These are phyloP conservation scores for Myriangium duriaei DNA, from an alignment of 2,329 filamentous ascomycete genomes.

Conservation along the genomic window DNA sequence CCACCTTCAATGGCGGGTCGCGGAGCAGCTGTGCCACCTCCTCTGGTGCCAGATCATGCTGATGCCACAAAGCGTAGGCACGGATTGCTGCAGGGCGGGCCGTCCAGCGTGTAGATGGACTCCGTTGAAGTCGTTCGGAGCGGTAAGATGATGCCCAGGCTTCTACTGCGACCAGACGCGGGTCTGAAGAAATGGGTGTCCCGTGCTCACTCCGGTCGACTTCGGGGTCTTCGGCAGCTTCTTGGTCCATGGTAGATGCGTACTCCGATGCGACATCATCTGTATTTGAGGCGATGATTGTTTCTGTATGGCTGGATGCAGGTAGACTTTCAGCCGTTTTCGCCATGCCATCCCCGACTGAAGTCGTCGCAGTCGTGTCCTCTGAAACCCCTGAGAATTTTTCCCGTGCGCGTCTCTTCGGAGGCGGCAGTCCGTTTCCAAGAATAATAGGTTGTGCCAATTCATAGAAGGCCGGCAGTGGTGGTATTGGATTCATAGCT, in stretches of 20 bases:
- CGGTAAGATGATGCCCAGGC: conserved; percentile 13
- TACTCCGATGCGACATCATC: conserved; percentile 11
- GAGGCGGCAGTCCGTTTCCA: conserved; percentile 29
- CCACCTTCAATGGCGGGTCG: conserved; percentile 44
- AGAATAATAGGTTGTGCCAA: conserved; percentile 50
- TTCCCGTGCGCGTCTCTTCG: not conserved
- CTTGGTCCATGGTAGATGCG: conserved; percentile 9
- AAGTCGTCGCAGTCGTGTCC: not conserved
- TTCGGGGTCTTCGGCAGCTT: conserved; percentile 16
- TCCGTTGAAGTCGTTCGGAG: not conserved
- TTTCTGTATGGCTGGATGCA: no score
- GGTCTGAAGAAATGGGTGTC: not conserved
- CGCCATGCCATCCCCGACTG: not conserved
- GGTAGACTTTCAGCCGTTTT: not conserved
- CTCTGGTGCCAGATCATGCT: conserved; percentile 36
- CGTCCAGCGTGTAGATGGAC: not conserved
- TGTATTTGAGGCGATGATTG: no score
- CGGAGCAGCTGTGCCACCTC: conserved; percentile 45
- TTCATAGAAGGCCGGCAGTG: conserved; percentile 57
- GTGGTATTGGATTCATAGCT: conserved; percentile 55
- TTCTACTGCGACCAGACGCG: conserved; percentile 11
- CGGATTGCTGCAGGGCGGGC: conserved; percentile 30
- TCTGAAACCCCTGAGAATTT: no score
- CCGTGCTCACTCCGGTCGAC: conserved; percentile 21
- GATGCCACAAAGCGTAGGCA: conserved; percentile 54